Evolutionary conservation across 2,329 filamentous ascomycete genomes (phyloP).

Genomic region (Exophiala alcalophila): DNA sequence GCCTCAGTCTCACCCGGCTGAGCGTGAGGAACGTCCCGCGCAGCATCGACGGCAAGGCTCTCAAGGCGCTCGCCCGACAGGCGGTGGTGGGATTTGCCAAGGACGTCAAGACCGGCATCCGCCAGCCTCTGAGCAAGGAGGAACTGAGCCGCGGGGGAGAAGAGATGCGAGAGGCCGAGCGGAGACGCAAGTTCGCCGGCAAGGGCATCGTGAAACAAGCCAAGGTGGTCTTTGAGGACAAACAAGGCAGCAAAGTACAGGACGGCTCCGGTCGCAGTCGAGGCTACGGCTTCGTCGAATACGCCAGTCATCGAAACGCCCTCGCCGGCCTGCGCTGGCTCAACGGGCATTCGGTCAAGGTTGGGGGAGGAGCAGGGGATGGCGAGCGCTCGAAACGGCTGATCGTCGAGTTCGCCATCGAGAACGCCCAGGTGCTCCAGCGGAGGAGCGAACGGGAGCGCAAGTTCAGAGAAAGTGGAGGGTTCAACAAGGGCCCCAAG

Average conservation of each 20-base stretch:
- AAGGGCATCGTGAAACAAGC: constrained; percentile 88
- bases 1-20: constrained; percentile 84
- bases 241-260: constrained; percentile 76
- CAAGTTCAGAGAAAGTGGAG: constrained; percentile 33
- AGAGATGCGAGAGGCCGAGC: constrained; percentile 77
- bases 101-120: constrained; percentile 76
- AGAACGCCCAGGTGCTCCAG: constrained; percentile 93
- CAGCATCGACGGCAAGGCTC: constrained; percentile 75
- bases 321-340: constrained; percentile 93
- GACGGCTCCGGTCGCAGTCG: constrained; percentile 80
- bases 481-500: too few species aligned
- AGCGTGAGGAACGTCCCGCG: constrained; percentile 89
- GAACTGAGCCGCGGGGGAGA: constrained; percentile 77
- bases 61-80: constrained; percentile 86
- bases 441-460: constrained; percentile 66
- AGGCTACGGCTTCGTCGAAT: constrained; percentile 97
- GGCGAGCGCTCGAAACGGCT: constrained; percentile 78
- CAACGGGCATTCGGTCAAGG: constrained; percentile 67
- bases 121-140: constrained; percentile 81
- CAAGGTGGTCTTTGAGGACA: constrained; percentile 84
- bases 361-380: constrained; percentile 35
- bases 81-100: constrained; percentile 92
- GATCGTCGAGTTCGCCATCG: constrained; percentile 95
- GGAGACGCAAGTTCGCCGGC: constrained; percentile 72
- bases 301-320: constrained; percentile 87